Percentiles rank a stretch among this genome's conserved stretches.
Conservation (phyloP, 106 monocot genomes). For the Dactylorhiza incarnata region DNA sequence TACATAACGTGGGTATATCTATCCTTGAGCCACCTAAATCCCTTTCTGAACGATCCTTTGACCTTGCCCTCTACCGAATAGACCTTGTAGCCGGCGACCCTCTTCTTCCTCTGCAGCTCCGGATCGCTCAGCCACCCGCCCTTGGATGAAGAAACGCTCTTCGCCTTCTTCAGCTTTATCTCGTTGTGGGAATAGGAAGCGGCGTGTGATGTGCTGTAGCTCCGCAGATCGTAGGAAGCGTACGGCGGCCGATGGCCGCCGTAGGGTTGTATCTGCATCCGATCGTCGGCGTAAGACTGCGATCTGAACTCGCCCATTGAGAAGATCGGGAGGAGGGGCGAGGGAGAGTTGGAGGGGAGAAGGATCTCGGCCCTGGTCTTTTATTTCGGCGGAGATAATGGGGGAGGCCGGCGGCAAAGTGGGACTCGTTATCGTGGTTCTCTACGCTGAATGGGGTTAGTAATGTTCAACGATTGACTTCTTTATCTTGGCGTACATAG, state of each 20-base stretch:
- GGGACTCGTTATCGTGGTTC: background rate
- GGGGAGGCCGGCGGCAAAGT: too few species aligned
- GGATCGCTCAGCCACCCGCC: slow-evolving; percentile 49
- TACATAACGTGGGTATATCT: slow-evolving; percentile 39
- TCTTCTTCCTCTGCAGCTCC: slow-evolving; percentile 69
- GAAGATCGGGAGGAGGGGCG: background rate
- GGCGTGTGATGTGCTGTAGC: slow-evolving; percentile 39
- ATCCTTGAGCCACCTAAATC: slow-evolving; percentile 76
- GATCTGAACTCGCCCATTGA: slow-evolving; percentile 42
- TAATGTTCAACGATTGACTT: too few species aligned
- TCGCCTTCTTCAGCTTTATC: slow-evolving; percentile 28
- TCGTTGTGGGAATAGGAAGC: slow-evolving; percentile 4
- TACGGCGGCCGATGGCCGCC: slow-evolving; percentile 7
- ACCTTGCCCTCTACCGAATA: slow-evolving; percentile 64
- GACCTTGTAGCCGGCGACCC: slow-evolving; percentile 68
- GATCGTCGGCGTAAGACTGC: slow-evolving; percentile 26
- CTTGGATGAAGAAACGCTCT: slow-evolving; percentile 4
- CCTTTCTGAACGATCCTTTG: slow-evolving; percentile 54
- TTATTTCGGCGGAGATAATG: background rate
- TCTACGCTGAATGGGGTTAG: background rate
- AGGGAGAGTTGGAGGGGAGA: background rate
- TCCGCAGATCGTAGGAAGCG: slow-evolving; percentile 19
- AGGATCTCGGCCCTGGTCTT: background rate
- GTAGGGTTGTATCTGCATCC: slow-evolving; percentile 41
- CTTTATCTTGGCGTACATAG: too few species aligned